phyloP scores from a whole-genome alignment of 2,329 filamentous ascomycete species.

The Phyllosticta paracitricarpa region DNA sequence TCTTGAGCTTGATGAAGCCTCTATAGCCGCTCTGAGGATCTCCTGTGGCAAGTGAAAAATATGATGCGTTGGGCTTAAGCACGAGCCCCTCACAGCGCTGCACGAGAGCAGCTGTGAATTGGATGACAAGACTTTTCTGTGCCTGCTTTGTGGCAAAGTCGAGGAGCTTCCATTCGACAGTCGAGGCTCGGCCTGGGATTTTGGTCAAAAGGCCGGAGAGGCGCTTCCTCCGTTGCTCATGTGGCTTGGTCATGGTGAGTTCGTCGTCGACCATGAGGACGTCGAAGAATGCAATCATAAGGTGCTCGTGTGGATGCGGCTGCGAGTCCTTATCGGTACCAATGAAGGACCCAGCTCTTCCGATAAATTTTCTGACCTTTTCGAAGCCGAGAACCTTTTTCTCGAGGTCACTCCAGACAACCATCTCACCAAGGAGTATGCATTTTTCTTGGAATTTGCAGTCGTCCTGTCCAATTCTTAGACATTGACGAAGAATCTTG shows the following conservation, averaged over 20 bases:
- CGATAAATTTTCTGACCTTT: constrained; percentile 71
- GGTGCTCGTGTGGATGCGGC: constrained; percentile 43
- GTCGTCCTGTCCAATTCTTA: constrained; percentile 49
- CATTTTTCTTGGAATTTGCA: constrained; percentile 56
- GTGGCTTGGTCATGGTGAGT: constrained; percentile 40
- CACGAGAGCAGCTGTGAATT: constrained; percentile 59
- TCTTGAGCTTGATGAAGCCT: constrained; percentile 72
- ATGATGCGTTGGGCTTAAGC: constrained; percentile 69
- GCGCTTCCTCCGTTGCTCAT: constrained; percentile 50
- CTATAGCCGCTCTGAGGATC: constrained; percentile 8
- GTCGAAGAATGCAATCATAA: constrained; percentile 54
- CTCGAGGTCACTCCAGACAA: constrained; percentile 63
- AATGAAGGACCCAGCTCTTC: constrained; percentile 59
- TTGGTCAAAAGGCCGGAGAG: constrained; percentile 47
- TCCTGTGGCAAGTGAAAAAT: constrained; percentile 43
- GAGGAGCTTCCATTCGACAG: constrained; percentile 57
- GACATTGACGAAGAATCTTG: constrained; percentile 51
- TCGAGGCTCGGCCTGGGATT: constrained; percentile 52
- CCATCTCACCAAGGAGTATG: constrained; percentile 74
- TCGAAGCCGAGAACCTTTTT: constrained; percentile 64
- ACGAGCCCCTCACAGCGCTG: constrained; percentile 68
- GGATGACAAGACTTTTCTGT: constrained; percentile 42
- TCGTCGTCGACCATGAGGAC: constrained; percentile 48
- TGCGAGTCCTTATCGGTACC: constrained; percentile 60
- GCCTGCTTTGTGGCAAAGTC: constrained; percentile 51